Conservation (phyloP, 345 rosid species). For the Pistacia atlantica region DNA sequence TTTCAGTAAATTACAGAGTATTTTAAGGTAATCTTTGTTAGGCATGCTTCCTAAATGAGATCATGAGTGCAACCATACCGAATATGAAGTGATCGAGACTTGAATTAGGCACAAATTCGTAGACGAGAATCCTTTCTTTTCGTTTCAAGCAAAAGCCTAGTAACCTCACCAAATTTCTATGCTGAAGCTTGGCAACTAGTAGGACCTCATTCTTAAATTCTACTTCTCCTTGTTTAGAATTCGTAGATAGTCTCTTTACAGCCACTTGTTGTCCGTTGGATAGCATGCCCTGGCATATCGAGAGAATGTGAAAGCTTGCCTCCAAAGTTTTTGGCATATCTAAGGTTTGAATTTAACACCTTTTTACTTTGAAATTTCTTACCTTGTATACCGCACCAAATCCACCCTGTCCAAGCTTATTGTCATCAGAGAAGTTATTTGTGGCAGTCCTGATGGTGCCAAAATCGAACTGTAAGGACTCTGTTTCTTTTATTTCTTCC, state of each 20-base stretch:
- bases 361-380: background rate
- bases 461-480: constrained; percentile 28
- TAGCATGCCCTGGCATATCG: constrained; percentile 45
- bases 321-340: background rate
- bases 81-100: constrained; percentile 50
- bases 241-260: constrained; percentile 42
- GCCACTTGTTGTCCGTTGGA: constrained; percentile 43
- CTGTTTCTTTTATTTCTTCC: constrained; percentile 8
- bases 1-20: background rate
- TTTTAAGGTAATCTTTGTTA: background rate
- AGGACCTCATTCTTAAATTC: constrained; percentile 59
- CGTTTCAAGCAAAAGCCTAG: constrained; percentile 50
- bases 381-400: constrained; percentile 40
- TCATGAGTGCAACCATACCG: constrained; percentile 25
- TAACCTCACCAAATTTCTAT: constrained; percentile 55
- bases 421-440: constrained; percentile 24
- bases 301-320: background rate
- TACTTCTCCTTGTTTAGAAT: constrained; percentile 50
- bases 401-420: constrained; percentile 38
- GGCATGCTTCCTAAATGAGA: background rate
- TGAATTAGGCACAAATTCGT: constrained; percentile 49
- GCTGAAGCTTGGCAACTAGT: constrained; percentile 61
- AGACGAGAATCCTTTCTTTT: constrained; percentile 49
- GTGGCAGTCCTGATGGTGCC: constrained; percentile 25
- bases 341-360: background rate